phyloP scores from a whole-genome alignment of 352 stramenopile species.

The Globisporangium perplexum region DNA sequence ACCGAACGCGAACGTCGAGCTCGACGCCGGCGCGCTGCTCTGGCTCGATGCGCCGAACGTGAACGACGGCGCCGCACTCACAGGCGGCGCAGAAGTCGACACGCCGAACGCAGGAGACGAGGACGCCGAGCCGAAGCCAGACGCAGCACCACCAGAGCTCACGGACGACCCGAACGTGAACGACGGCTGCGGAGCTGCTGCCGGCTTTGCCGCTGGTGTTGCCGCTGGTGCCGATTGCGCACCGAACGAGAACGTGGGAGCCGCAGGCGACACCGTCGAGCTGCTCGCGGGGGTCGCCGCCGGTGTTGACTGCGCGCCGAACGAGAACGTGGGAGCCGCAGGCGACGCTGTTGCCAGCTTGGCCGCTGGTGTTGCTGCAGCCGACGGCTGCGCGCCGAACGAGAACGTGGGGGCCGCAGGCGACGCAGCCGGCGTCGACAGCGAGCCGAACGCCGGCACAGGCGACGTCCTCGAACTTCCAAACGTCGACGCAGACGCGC shows the following conservation, averaged over 20 bases:
- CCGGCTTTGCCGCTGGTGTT: background rate
- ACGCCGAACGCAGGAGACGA: constrained; percentile 15
- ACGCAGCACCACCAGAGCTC: constrained; percentile 14
- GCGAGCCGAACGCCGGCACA: constrained; percentile 9
- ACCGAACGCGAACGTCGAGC: constrained; percentile 13
- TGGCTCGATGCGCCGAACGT: constrained; percentile 20
- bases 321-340: constrained; percentile 11
- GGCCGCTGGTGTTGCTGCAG: constrained; percentile 5
- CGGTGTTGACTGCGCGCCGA: constrained; percentile 11
- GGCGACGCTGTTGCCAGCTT: background rate
- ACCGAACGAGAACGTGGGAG: constrained; percentile 18
- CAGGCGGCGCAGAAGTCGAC: background rate
- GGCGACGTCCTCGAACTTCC: constrained; percentile 4
- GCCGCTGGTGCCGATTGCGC: background rate
- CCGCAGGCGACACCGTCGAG: background rate
- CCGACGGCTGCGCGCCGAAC: constrained; percentile 14
- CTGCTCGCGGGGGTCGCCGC: constrained; percentile 2
- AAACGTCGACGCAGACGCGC: constrained; percentile 12
- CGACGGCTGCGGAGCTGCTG: constrained; percentile 3
- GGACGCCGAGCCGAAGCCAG: constrained; percentile 17
- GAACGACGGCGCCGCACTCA: constrained; percentile 14
- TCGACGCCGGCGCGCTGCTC: constrained; percentile 4
- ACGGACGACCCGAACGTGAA: constrained; percentile 18
- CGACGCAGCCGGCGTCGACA: constrained; percentile 9
- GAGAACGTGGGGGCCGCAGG: constrained; percentile 13